Evolutionary conservation across 257 asterid species (phyloP).

Genomic region (Schizonepeta tenuifolia): DNA sequence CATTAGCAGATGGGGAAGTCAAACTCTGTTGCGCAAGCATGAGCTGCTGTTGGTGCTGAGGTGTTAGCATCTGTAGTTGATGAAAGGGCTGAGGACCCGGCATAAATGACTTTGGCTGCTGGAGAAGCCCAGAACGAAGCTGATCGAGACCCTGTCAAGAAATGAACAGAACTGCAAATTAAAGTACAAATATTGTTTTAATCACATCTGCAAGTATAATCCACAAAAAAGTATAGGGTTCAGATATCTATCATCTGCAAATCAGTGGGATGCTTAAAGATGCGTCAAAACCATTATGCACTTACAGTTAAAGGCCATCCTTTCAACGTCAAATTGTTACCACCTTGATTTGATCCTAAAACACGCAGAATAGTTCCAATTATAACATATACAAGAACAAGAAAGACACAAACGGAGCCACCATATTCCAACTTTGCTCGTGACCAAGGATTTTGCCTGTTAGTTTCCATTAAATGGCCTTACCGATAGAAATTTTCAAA

Average conservation of each 20-base stretch:
- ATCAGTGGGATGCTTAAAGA: slow-evolving; percentile 1
- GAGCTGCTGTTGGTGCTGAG: slow-evolving; percentile 98
- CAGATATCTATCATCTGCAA: neutral
- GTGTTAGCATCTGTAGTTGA: slow-evolving; percentile 90
- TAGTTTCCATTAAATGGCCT: slow-evolving; percentile 16
- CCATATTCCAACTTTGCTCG: neutral
- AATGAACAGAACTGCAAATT: neutral
- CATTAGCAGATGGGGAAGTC: slow-evolving; percentile 82
- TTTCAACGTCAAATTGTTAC: slow-evolving; percentile 92
- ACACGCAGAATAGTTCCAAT: slow-evolving; percentile 35
- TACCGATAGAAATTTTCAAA: neutral
- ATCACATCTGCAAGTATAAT: neutral
- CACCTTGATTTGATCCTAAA: slow-evolving; percentile 92
- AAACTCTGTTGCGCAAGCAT: slow-evolving; percentile 89
- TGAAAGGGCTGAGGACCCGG: slow-evolving; percentile 93
- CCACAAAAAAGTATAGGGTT: neutral
- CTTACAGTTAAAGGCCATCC: slow-evolving; percentile 99
- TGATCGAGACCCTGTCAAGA: slow-evolving; percentile 76
- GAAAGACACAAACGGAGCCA: slow-evolving; percentile 16
- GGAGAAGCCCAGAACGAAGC: slow-evolving; percentile 91
- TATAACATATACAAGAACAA: slow-evolving; percentile 23
- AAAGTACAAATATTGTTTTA: neutral
- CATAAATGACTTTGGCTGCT: slow-evolving; percentile 91
- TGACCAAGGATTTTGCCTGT: slow-evolving; percentile 8
- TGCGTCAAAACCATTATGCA: slow-evolving; percentile 21